phyloP scores from a whole-genome alignment of 331 rosid genomes.

The Cydonia oblonga region DNA sequence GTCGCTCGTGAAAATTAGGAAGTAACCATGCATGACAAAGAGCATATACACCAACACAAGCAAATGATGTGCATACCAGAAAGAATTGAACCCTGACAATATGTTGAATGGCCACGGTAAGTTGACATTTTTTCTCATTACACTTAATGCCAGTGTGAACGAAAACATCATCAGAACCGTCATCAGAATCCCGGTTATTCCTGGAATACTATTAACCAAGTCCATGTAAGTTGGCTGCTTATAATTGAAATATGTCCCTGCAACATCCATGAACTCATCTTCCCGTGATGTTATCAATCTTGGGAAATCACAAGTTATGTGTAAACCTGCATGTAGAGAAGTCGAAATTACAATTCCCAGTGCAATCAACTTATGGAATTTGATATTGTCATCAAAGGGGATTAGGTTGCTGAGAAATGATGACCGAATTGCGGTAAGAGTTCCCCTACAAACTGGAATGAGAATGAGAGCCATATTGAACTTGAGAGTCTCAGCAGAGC shows the following conservation, averaged over 20 bases:
- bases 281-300: conserved; percentile 32
- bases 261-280: conserved; percentile 27
- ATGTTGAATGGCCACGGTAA: conserved; percentile 45
- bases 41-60: conserved; percentile 48
- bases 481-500: conserved; percentile 90
- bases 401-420: conserved; percentile 41
- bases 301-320: conserved; percentile 71
- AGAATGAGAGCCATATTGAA: conserved; percentile 92
- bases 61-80: conserved; percentile 94
- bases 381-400: conserved; percentile 80
- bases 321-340: conserved; percentile 33
- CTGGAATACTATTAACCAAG: conserved; percentile 30
- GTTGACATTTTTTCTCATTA: conserved; percentile 42
- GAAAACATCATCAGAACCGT: conserved; percentile 51
- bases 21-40: conserved; percentile 61
- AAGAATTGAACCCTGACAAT: conserved; percentile 71
- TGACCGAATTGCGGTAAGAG: conserved; percentile 53
- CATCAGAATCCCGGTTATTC: conserved; percentile 63
- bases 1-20: conserved; percentile 37
- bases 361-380: conserved; percentile 68
- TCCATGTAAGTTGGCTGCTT: conserved; percentile 37
- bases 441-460: conserved; percentile 71
- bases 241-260: conserved; percentile 37
- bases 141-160: conserved; percentile 67
- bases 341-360: conserved; percentile 47